These are phyloP conservation scores for Tothia fuscella DNA, from an alignment of 2,329 filamentous ascomycete species.

Conservation along the genomic window DNA sequence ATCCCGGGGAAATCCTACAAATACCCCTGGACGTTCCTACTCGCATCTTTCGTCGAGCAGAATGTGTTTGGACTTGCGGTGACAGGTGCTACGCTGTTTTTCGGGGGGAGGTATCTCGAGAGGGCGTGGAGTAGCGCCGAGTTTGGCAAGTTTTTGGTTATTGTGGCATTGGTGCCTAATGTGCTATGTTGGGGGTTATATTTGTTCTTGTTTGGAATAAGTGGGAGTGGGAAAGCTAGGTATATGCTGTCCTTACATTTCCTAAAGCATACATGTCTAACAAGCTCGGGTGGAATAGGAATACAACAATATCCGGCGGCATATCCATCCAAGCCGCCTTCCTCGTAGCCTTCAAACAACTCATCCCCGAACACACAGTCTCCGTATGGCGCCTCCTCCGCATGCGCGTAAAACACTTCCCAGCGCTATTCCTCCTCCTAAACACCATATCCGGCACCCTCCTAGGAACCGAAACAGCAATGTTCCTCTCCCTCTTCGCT, in stretches of 20 bases:
- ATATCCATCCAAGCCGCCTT: constrained; percentile 85
- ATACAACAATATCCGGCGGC: constrained; percentile 76
- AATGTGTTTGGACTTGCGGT: constrained; percentile 79
- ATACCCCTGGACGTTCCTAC: constrained; percentile 88
- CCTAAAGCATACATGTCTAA: background rate
- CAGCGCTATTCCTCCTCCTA: constrained; percentile 60
- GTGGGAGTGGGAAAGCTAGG: constrained; percentile 54
- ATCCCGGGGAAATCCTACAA: constrained; percentile 71
- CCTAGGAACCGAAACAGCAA: constrained; percentile 60
- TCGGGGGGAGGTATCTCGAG: constrained; percentile 90
- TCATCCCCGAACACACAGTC: constrained; percentile 93
- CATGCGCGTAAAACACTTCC: constrained; percentile 75
- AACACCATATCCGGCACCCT: constrained; percentile 54
- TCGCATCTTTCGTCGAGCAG: constrained; percentile 79
- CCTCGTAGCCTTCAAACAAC: constrained; percentile 93
- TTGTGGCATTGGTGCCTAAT: constrained; percentile 72
- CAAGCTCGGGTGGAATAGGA: constrained; percentile 28
- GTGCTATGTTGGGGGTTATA: constrained; percentile 60
- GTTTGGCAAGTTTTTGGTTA: constrained; percentile 77
- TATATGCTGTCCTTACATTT: constrained; percentile 38
- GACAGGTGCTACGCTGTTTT: constrained; percentile 68
- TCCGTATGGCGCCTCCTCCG: constrained; percentile 82
- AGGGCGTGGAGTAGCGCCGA: constrained; percentile 88
- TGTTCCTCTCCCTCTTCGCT: constrained; percentile 68
- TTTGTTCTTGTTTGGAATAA: constrained; percentile 60